Evolutionary conservation across 2,329 filamentous ascomycete genomes (phyloP), one percentile per base, ranked within the genome.

Genomic region (Zasmidium angulare): DNA sequence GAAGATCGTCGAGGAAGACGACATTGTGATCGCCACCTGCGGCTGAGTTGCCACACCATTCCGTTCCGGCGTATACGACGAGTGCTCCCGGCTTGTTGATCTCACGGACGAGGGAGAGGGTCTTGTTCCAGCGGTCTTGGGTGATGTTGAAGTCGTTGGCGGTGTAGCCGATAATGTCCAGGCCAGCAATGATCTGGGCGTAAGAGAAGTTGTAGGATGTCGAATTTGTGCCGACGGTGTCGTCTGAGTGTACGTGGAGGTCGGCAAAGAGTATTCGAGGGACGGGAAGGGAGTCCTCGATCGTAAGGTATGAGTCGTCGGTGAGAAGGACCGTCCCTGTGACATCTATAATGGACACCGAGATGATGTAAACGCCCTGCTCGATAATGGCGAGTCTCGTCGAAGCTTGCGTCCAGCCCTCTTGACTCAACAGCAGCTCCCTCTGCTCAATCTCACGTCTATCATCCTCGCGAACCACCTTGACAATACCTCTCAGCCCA

Each of bases 131-230:
- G n/a, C 63, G 62, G 10, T 64, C 51, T 47, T 70, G 62, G 24
- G 74, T 76, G 60, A 76, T 69, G 53, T 76, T 72, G 66, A 76
- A 77, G 56, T 76, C 73, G 59, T 77, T 76, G 21, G 74, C 75
- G 0, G 74, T 29, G 60, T 76, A 76, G 1, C 74, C 74, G 0
- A 76, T 67, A 10, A 75, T 62, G 24, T 77, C 74, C 0, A 76
- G 69, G 19, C 74, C 74, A 0, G 74, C 74, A 14, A 76, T 67
- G 20, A 70, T 43, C 20, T 68, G 71, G 17, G 70, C 73, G 55
- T 76, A 76, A 1, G 71, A 72, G 60, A 76, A 76, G 61, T 75
- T 76, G 63, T 76, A 75, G 1, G 69, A 65, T 1, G 69, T 71
- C 1, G 63, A 68, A 36, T 76, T 74, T 22, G 74, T 75, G 46